These are phyloP conservation scores for Staphylotrichum tortipilum DNA, from an alignment of 495 filamentous ascomycete genomes.

Conservation along the genomic window DNA sequence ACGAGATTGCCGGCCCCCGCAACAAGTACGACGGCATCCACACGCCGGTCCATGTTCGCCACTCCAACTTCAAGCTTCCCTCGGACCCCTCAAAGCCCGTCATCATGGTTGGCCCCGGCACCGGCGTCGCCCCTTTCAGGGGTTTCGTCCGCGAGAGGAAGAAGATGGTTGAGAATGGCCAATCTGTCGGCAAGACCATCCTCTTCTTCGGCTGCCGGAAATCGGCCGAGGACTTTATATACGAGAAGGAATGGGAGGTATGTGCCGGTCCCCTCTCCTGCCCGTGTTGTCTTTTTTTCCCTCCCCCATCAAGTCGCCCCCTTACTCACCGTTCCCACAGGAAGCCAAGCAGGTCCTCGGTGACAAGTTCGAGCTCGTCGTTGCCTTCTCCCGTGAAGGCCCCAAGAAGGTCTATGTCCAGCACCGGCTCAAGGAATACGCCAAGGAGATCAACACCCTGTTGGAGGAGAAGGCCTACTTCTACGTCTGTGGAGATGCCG, in stretches of 20 bases:
- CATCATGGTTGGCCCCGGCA: constrained; percentile 93
- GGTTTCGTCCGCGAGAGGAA: constrained; percentile 92
- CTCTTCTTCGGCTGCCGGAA: constrained; percentile 95
- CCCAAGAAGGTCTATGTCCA: constrained; percentile 93
- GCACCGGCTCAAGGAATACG: constrained; percentile 76
- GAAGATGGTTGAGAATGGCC: constrained; percentile 66
- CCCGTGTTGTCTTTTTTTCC: no score
- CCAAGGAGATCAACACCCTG: constrained; percentile 78
- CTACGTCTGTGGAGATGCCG: constrained; percentile 97
- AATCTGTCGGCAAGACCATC: constrained; percentile 80
- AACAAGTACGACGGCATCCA: constrained; percentile 98
- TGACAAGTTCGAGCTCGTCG: constrained; percentile 77
- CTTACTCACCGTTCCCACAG: constrained; percentile 43
- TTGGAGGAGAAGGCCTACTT: constrained; percentile 83
- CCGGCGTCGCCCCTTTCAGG: constrained; percentile 93
- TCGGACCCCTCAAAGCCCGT: constrained; percentile 90
- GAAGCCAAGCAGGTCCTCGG: constrained; percentile 73
- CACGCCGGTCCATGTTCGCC: constrained; percentile 88
- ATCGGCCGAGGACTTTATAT: constrained; percentile 78
- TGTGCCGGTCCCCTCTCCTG: constrained; percentile 22
- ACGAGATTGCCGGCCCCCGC: constrained; percentile 80
- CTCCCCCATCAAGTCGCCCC: neutral
- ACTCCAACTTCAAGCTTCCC: constrained; percentile 98
- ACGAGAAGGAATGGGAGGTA: constrained; percentile 90
- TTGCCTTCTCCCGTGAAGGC: constrained; percentile 84